These are phyloP conservation scores for Diaporthe citrichinensis DNA, from an alignment of 2,329 filamentous ascomycete species.

Conservation along the genomic window DNA sequence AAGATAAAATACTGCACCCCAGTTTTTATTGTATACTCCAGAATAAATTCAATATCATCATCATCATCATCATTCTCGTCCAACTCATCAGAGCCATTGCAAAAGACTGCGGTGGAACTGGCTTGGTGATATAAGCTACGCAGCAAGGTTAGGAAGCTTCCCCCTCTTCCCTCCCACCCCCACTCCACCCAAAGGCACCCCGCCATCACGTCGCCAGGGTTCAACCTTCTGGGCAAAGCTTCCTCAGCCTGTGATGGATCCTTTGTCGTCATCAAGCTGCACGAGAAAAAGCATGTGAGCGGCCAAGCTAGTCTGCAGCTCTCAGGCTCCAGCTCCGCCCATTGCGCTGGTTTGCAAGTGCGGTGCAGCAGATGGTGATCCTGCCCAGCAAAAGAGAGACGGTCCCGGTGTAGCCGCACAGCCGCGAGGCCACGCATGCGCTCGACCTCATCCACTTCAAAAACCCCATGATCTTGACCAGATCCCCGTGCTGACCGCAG, in stretches of 20 bases:
- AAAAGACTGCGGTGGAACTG: not conserved
- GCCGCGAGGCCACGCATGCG: not conserved
- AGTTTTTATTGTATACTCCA: too few relatives aligned
- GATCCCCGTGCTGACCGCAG: constrained; percentile 19
- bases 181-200: constrained; percentile 1
- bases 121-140: not conserved
- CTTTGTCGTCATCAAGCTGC: constrained; percentile 19
- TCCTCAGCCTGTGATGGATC: not conserved
- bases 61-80: too few relatives aligned
- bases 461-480: not conserved
- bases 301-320: not conserved
- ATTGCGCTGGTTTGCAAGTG: not conserved
- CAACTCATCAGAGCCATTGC: not conserved
- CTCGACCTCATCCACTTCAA: not conserved
- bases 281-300: constrained; percentile 27
- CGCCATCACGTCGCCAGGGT: constrained; percentile 17
- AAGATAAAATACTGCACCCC: not conserved
- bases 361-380: not conserved
- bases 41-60: not conserved
- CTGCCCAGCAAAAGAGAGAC: not conserved
- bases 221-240: constrained; percentile 8
- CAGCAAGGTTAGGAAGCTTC: not conserved
- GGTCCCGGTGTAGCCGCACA: not conserved
- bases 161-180: not conserved
- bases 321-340: constrained; percentile 1